Evolutionary conservation across 108 stramenopile species (phyloP), one percentile per base, ranked within the genome.

Genomic region (Conticribra guillardii): DNA sequence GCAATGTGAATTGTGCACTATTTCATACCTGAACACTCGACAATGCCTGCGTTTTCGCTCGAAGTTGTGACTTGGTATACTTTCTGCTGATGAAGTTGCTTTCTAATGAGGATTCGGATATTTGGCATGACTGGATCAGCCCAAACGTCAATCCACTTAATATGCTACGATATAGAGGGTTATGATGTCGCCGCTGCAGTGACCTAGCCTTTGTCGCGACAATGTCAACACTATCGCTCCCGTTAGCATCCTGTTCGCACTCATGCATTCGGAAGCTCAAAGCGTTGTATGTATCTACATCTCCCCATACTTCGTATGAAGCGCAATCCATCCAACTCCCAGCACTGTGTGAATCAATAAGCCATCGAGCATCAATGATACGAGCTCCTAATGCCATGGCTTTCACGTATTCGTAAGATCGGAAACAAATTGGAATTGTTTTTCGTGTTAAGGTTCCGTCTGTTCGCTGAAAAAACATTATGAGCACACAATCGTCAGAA

Each of bases 311-410:
- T 31, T 21, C 18, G 26, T 72, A 72, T 48, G 50, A 51, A n/a
- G 34, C 60, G 18, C 44, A 63, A 32, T 63, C 53, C 2, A 72
- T 45, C 37, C 45, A 54, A 15, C n/a, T 28, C 19, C 54, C 71
- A 0, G 71, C 61, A 14, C 54, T n/a, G 16, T 72, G 48, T 14
- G 61, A 72, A 61, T 72, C 71, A 45, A 55, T 27, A 27, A 72
- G 18, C 71, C 71, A 72, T 47, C 53, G 28, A 5, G 71, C 71
- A 53, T 72, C 61, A n/a, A 72, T 58, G 9, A 61, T 23, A 22
- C 28, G 53, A 32, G 62, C 62, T 15, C 71, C 71, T 48, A 72
- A 22, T 0, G 62, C 71, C 18, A 62, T 26, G 0, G 71, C 71
- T 26, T 62, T 72, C 26, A 72, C 17, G 45, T 72, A 72, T 22